These are phyloP conservation scores for Wickerhamiella azyma DNA, from an alignment of 805 yeast species.

Conservation along the genomic window DNA sequence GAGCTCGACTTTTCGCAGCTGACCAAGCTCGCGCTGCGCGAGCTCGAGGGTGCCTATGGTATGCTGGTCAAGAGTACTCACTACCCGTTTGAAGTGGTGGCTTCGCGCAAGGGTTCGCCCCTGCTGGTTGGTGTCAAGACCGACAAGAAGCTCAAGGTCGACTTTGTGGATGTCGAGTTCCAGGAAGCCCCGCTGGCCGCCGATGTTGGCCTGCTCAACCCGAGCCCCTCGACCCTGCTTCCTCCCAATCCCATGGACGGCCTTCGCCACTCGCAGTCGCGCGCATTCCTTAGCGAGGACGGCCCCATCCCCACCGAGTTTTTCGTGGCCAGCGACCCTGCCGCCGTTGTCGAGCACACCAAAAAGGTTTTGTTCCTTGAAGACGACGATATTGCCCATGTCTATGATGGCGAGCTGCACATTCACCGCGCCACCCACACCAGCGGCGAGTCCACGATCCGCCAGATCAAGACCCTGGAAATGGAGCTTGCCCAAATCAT, in stretches of 20 bases:
- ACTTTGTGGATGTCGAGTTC: constrained; percentile 96
- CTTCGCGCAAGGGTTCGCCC: constrained; percentile 97
- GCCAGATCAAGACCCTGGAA: constrained; percentile 93
- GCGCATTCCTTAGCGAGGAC: constrained; percentile 92
- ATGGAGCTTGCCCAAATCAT: constrained; percentile 94
- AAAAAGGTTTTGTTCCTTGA: constrained; percentile 91
- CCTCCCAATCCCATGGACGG: constrained; percentile 45
- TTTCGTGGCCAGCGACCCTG: constrained; percentile 91
- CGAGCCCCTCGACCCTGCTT: constrained; percentile 19
- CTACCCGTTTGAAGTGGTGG: constrained; percentile 91
- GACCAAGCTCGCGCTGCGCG: constrained; percentile 82
- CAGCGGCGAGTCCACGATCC: constrained; percentile 71
- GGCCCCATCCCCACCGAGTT: constrained; percentile 94
- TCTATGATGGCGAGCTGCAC: constrained; percentile 94
- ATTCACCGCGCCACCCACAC: constrained; percentile 89
- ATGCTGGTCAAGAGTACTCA: constrained; percentile 80
- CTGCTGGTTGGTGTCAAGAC: constrained; percentile 90
- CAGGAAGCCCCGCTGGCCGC: constrained; percentile 38
- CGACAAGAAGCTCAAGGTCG: constrained; percentile 88
- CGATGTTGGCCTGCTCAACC: constrained; percentile 12
- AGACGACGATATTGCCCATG: constrained; percentile 98
- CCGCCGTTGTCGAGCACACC: constrained; percentile 92
- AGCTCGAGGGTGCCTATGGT: constrained; percentile 96
- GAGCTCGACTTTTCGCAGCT: constrained; percentile 73
- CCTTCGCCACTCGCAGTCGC: constrained; percentile 80